Evolutionary conservation across 371 early-diverging fungal genomes (phyloP).

Genomic region (Mortierella sp.): DNA sequence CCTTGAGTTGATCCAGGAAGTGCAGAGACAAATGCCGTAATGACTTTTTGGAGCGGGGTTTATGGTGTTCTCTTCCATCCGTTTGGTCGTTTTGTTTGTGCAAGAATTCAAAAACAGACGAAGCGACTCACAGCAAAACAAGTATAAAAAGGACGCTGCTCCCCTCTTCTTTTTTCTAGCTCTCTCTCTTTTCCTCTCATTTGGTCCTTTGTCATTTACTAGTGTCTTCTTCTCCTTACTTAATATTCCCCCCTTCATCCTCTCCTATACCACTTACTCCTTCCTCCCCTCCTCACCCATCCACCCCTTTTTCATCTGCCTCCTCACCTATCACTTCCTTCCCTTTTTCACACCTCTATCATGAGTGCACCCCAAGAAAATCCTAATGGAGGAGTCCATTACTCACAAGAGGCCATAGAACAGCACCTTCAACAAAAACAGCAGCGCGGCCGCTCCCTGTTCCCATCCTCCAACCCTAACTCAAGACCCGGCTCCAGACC

Average conservation of each 20-base stretch:
- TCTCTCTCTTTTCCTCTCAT: background rate
- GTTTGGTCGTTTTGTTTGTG: background rate
- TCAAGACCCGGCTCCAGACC: slow-evolving; percentile 46
- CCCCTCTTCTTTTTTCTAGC: background rate
- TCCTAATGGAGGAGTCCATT: slow-evolving; percentile 7
- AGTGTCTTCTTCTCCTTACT: background rate
- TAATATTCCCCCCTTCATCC: background rate
- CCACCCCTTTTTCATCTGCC: background rate
- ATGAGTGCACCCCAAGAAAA: slow-evolving; percentile 11
- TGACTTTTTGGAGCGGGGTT: background rate
- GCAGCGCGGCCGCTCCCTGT: slow-evolving; percentile 33
- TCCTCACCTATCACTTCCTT: background rate
- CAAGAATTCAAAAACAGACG: background rate
- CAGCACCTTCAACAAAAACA: slow-evolving; percentile 8
- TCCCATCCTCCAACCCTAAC: slow-evolving; percentile 29
- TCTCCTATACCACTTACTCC: background rate
- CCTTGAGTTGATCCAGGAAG: background rate
- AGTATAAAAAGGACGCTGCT: background rate
- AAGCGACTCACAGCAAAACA: slow-evolving; percentile 2
- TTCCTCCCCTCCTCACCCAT: background rate
- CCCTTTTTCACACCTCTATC: background rate
- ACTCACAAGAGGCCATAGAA: slow-evolving; percentile 3
- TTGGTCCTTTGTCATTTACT: background rate
- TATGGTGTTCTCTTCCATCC: background rate
- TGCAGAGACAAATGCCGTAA: background rate